A percentile compares a stretch with the other conserved stretches of the same genome.
These are phyloP conservation scores for Trametes elegans DNA, from an alignment of 768 basidiomycete species.

Conservation along the genomic window DNA sequence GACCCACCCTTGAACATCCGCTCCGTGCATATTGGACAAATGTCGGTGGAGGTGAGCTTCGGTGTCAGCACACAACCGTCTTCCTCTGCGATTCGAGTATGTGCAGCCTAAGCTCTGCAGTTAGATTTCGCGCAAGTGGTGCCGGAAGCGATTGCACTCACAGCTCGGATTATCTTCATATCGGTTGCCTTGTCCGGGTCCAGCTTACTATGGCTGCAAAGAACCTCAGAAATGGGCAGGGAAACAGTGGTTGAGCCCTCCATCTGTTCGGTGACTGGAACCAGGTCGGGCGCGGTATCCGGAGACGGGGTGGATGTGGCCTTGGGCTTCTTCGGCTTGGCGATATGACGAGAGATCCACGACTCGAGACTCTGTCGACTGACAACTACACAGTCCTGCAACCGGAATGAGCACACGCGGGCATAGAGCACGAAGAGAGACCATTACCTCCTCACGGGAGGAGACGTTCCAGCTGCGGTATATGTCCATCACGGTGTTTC, in stretches of 20 bases:
- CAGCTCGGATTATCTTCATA: slow-evolving; percentile 70
- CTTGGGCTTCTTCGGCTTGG: slow-evolving; percentile 29
- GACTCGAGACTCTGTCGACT: slow-evolving; percentile 57
- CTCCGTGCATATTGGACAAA: slow-evolving; percentile 62
- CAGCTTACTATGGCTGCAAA: slow-evolving; percentile 61
- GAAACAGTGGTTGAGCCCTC: neutral
- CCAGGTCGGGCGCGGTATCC: neutral
- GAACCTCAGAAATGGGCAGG: slow-evolving; percentile 43
- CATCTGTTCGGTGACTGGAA: neutral
- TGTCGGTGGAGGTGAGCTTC: slow-evolving; percentile 44
- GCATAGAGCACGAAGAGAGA: neutral
- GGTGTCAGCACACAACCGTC: slow-evolving; percentile 50
- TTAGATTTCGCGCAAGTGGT: neutral
- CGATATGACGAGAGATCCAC: slow-evolving; percentile 53
- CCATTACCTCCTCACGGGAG: slow-evolving; percentile 46
- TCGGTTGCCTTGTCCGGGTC: slow-evolving; percentile 56
- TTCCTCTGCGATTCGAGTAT: slow-evolving; percentile 37
- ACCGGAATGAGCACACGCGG: slow-evolving; percentile 13
- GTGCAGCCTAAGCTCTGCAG: slow-evolving; percentile 38
- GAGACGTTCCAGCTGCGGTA: slow-evolving; percentile 61
- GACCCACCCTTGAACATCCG: slow-evolving; percentile 54
- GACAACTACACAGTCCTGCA: slow-evolving; percentile 55
- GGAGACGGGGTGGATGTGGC: neutral
- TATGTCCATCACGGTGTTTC: slow-evolving; percentile 55
- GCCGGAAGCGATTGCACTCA: slow-evolving; percentile 28